Evolutionary conservation across 768 basidiomycete genomes (phyloP).

Genomic region (Phanerochaete sordida): DNA sequence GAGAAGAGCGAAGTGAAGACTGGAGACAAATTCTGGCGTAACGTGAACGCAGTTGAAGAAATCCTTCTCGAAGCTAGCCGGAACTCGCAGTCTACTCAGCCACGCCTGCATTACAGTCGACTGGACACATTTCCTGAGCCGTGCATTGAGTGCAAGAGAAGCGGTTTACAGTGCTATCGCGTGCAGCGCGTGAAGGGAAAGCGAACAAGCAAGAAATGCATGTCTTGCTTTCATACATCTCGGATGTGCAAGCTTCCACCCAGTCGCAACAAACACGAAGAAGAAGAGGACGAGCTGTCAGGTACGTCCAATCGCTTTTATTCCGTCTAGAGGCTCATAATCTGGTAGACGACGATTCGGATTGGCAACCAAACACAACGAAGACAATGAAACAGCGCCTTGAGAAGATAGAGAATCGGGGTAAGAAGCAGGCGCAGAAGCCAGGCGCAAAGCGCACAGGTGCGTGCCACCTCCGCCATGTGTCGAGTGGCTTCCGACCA

Average conservation of each 20-base stretch:
- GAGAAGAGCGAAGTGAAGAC: not conserved
- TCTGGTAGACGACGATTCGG: not conserved
- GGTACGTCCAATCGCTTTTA: too few species aligned
- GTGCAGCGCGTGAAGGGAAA: not conserved
- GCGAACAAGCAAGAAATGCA: not conserved
- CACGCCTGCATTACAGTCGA: not conserved
- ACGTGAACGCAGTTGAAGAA: not conserved
- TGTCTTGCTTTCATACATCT: not conserved
- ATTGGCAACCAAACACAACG: not conserved
- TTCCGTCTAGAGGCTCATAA: not conserved
- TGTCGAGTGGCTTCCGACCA: not conserved
- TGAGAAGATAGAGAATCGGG: not conserved
- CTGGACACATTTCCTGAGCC: not conserved
- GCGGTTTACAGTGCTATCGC: not conserved
- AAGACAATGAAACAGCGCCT: not conserved
- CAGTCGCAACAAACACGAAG: not conserved
- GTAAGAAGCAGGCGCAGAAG: not conserved
- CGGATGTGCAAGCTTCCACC: too few species aligned
- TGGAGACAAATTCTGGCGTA: not conserved
- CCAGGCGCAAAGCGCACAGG: not conserved
- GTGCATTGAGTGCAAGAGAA: not conserved
- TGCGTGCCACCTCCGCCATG: not conserved
- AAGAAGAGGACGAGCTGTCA: too few species aligned
- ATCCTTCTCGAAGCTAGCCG: not conserved
- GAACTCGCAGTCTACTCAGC: not conserved